phyloP scores from a whole-genome alignment of 768 basidiomycete species.

The Hygrocybe coccinea region DNA sequence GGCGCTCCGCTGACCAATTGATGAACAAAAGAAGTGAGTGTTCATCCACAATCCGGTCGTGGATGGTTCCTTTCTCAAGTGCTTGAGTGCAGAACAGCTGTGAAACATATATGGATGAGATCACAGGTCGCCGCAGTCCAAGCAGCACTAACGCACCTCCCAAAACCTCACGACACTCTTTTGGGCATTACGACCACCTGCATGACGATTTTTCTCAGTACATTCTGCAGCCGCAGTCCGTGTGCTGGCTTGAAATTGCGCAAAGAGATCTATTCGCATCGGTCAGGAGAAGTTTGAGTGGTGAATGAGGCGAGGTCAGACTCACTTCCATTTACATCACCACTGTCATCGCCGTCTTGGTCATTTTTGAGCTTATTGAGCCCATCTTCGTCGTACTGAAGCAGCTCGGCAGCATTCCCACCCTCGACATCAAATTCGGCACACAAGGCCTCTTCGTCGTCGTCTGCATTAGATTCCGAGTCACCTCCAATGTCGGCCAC shows the following conservation, averaged over 20 bases:
- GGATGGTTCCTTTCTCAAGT: slow-evolving; percentile 11
- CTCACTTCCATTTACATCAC: not conserved
- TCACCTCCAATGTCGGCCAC: too few species aligned
- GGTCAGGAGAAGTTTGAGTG: not conserved
- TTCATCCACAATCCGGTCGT: slow-evolving; percentile 27
- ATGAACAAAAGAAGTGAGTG: slow-evolving; percentile 27
- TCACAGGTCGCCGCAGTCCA: not conserved
- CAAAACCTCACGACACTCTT: slow-evolving; percentile 18
- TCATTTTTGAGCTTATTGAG: not conserved
- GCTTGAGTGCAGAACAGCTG: not conserved
- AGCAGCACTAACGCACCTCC: slow-evolving; percentile 15
- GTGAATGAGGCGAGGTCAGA: not conserved
- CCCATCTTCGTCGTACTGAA: not conserved
- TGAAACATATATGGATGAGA: not conserved
- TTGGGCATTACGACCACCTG: slow-evolving; percentile 24
- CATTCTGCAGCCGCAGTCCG: slow-evolving; percentile 17
- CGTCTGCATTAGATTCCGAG: not conserved
- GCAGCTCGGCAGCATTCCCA: not conserved
- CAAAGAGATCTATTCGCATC: not conserved
- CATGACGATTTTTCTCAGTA: slow-evolving; percentile 20
- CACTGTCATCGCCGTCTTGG: not conserved
- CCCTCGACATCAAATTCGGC: not conserved
- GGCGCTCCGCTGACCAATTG: slow-evolving; percentile 20
- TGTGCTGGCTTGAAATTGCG: slow-evolving; percentile 12
- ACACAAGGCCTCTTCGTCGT: slow-evolving; percentile 3